These are phyloP conservation scores for Amanita jacksonii DNA, from an alignment of 768 basidiomycete species.

Conservation along the genomic window DNA sequence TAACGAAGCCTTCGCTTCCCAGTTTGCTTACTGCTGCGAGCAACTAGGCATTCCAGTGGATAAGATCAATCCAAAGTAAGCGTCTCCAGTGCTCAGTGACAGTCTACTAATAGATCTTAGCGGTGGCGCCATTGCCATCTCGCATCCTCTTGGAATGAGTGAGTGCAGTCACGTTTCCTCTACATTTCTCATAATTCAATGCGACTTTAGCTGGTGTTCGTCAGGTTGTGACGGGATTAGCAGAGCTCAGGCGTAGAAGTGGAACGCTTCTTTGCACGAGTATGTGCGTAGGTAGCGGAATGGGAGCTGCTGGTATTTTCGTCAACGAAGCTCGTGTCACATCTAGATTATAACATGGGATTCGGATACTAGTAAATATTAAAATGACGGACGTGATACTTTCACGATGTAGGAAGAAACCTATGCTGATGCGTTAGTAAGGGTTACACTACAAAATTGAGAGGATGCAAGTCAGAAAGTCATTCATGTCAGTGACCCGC, in stretches of 20 bases:
- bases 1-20: slow-evolving; percentile 88
- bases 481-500: slow-evolving; percentile 74
- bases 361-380: no score
- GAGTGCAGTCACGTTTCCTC: slow-evolving; percentile 17
- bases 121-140: slow-evolving; percentile 79
- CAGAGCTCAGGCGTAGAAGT: slow-evolving; percentile 63
- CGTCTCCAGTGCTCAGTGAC: slow-evolving; percentile 7
- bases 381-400: no score
- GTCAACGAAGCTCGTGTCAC: slow-evolving; percentile 48
- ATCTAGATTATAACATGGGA: slow-evolving; percentile 1
- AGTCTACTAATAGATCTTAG: slow-evolving; percentile 25
- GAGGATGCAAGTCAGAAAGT: slow-evolving; percentile 60
- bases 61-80: slow-evolving; percentile 81
- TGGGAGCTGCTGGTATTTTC: slow-evolving; percentile 80
- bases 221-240: slow-evolving; percentile 83
- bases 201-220: slow-evolving; percentile 59
- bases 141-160: slow-evolving; percentile 84
- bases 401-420: no score
- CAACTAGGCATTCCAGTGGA: slow-evolving; percentile 64
- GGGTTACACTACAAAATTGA: slow-evolving; percentile 4
- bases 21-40: slow-evolving; percentile 89
- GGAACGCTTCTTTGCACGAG: slow-evolving; percentile 72
- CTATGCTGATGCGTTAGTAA: background rate
- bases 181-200: slow-evolving; percentile 9
- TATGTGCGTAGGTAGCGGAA: slow-evolving; percentile 73